Conservation (phyloP, 257 asterid species). For the Ilex aquifolium region DNA sequence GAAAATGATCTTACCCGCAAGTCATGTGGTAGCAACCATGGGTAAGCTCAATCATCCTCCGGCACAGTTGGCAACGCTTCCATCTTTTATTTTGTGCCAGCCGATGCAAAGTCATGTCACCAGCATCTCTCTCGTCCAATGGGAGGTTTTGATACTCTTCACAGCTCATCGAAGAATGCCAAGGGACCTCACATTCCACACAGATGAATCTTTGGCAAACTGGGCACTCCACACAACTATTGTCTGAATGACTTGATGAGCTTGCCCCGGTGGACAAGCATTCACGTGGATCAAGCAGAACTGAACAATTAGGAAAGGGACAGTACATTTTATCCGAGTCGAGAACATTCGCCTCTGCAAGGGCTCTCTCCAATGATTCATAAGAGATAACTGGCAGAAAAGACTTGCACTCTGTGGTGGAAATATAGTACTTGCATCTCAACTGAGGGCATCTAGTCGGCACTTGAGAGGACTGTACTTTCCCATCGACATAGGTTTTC, state of each 20-base stretch:
- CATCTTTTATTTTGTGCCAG: constrained; percentile 50
- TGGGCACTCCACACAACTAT: constrained; percentile 67
- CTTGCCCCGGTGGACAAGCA: constrained; percentile 49
- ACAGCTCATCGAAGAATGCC: constrained; percentile 88
- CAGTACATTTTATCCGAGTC: constrained; percentile 45
- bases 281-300: constrained; percentile 59
- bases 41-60: constrained; percentile 58
- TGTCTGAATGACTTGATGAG: constrained; percentile 48
- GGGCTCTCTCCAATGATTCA: constrained; percentile 55
- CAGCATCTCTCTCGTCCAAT: constrained; percentile 59
- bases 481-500: constrained; percentile 79
- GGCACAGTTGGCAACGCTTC: constrained; percentile 71
- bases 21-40: constrained; percentile 79
- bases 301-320: constrained; percentile 72
- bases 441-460: constrained; percentile 77
- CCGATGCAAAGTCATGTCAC: constrained; percentile 41
- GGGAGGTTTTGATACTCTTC: constrained; percentile 62
- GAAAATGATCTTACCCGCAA: constrained; percentile 52
- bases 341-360: constrained; percentile 39
- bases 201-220: constrained; percentile 69
- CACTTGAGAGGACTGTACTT: constrained; percentile 45
- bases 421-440: constrained; percentile 65
- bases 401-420: constrained; percentile 48
- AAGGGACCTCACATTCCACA: constrained; percentile 70
- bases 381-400: constrained; percentile 76